phyloP scores from a whole-genome alignment of 2,329 filamentous ascomycete species.

The Clonostachys solani region DNA sequence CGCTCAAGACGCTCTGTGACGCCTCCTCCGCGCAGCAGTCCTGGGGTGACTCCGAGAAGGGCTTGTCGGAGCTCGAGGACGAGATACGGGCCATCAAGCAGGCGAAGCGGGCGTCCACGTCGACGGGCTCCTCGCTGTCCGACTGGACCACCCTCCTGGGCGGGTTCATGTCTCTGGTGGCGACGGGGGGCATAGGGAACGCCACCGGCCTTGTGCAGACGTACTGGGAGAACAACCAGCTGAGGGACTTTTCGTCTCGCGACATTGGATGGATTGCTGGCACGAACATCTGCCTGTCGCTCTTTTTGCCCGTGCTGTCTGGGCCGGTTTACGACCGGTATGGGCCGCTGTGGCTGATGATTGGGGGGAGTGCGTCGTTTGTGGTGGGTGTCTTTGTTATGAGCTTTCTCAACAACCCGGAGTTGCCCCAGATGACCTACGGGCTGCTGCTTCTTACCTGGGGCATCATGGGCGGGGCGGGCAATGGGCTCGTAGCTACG shows the following conservation, averaged over 20 bases:
- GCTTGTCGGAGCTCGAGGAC: not conserved
- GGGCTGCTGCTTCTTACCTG: constrained; percentile 1
- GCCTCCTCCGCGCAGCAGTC: not conserved
- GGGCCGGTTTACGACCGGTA: constrained; percentile 6
- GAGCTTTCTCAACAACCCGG: constrained; percentile 2
- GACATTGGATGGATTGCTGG: constrained; percentile 6
- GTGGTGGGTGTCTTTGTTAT: constrained; percentile 2
- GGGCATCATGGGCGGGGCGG: constrained; percentile 5
- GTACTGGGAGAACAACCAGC: constrained; percentile 4
- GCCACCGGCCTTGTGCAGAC: constrained; percentile 3
- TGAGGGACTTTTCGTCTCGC: constrained; percentile 1
- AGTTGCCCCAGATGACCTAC: not conserved
- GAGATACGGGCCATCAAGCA: not conserved
- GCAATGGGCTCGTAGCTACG: constrained; percentile 1
- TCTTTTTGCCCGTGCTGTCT: constrained; percentile 2
- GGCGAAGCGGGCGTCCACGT: not conserved
- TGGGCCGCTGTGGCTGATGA: constrained; percentile 3
- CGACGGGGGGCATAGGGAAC: constrained; percentile 4
- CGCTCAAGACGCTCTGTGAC: not conserved
- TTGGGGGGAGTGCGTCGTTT: not conserved
- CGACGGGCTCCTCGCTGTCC: not conserved
- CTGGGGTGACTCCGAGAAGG: not conserved
- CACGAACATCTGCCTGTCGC: constrained; percentile 3
- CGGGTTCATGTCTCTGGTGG: not conserved
- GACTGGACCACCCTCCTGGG: constrained; percentile 3